A percentile compares a stretch with the other conserved stretches of the same genome.
Conservation (phyloP, 495 filamentous ascomycete genomes). For the Annulohypoxylon moriforme region DNA sequence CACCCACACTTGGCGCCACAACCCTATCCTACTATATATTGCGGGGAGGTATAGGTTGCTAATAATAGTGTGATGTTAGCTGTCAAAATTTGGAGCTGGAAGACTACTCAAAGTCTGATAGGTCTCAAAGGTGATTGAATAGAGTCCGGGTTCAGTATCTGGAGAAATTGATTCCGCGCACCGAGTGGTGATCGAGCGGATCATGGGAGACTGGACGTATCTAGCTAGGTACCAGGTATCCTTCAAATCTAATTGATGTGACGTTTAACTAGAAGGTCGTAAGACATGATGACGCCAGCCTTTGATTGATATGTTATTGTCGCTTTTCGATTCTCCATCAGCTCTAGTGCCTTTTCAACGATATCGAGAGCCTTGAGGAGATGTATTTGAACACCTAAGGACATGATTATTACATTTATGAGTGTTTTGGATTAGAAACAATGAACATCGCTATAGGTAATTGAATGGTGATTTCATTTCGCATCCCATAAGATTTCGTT, state of each 20-base stretch:
- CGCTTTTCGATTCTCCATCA: not conserved
- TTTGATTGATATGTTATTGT: not conserved
- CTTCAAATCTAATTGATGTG: not conserved
- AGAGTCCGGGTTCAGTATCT: not conserved
- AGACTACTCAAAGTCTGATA: not conserved
- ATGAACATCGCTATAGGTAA: not conserved
- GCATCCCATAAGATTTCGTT: too few species aligned
- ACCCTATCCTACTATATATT: constrained; percentile 16
- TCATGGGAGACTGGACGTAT: not conserved
- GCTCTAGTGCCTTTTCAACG: not conserved
- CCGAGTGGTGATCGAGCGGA: not conserved
- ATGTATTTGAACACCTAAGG: not conserved
- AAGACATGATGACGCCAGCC: not conserved
- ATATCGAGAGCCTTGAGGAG: not conserved
- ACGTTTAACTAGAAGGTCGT: not conserved
- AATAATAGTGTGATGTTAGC: constrained; percentile 17
- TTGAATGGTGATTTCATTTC: not conserved
- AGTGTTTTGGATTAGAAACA: not conserved
- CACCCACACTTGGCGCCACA: constrained; percentile 32
- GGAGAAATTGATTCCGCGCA: constrained; percentile 19
- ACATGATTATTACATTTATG: too few species aligned
- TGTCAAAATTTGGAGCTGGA: not conserved
- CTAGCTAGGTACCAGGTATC: not conserved
- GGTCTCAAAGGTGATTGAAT: not conserved
- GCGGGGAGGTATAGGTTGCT: constrained; percentile 18